phyloP scores from a whole-genome alignment of 2,329 filamentous ascomycete species.

The Pseudonectria foliicola region DNA sequence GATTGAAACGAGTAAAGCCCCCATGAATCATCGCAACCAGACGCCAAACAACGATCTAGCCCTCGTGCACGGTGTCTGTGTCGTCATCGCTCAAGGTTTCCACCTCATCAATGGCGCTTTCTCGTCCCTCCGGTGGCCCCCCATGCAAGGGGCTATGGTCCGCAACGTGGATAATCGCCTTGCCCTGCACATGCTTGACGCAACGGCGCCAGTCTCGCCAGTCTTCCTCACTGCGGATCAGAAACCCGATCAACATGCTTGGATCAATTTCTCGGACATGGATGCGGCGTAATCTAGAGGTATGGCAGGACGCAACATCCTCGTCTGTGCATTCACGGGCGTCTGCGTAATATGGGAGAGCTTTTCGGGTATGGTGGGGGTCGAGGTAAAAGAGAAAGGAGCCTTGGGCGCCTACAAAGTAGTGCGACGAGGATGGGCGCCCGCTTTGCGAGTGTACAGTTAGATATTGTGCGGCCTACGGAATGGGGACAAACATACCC shows the following conservation, averaged over 20 bases:
- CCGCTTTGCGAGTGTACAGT: constrained; percentile 48
- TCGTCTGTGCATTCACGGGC: constrained; percentile 55
- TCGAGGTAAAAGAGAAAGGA: constrained; percentile 89
- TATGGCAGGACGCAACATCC: constrained; percentile 81
- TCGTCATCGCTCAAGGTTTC: constrained; percentile 76
- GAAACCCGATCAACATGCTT: constrained; percentile 92
- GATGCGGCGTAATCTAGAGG: constrained; percentile 71
- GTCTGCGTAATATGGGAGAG: constrained; percentile 56
- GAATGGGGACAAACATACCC: constrained; percentile 53
- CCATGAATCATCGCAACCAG: constrained; percentile 1
- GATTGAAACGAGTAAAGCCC: too few relatives aligned
- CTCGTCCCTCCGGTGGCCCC: constrained; percentile 50
- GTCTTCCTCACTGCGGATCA: constrained; percentile 75
- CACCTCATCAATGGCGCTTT: constrained; percentile 79
- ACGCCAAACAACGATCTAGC: constrained; percentile 7
- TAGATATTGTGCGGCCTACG: constrained; percentile 2
- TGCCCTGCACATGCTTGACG: constrained; percentile 70
- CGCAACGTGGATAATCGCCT: constrained; percentile 78
- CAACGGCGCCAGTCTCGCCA: constrained; percentile 75
- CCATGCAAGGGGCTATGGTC: constrained; percentile 56
- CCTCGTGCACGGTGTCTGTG: constrained; percentile 34
- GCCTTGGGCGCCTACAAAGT: constrained; percentile 56
- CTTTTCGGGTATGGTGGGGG: constrained; percentile 76
- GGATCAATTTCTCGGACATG: constrained; percentile 93
- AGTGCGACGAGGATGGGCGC: constrained; percentile 77